A percentile compares a stretch with the other conserved stretches of the same genome.
Conservation (phyloP, 2,329 filamentous ascomycete genomes). For the Magnaporthiopsis rhizophila region DNA sequence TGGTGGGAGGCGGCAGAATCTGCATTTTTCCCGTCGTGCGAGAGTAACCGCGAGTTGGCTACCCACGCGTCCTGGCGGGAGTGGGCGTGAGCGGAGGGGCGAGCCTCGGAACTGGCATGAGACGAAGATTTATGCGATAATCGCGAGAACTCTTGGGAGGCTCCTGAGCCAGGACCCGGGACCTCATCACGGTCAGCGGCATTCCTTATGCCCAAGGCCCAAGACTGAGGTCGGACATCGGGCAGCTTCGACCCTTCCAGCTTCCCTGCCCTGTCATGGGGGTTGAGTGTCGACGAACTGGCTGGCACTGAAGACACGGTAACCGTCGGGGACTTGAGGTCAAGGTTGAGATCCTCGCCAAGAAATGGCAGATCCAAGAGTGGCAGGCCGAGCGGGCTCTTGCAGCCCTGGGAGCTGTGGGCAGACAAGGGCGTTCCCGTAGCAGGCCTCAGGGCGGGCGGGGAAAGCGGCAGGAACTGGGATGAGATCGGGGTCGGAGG, state of each 20-base stretch:
- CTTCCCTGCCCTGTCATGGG: slow-evolving; percentile 16
- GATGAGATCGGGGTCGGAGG: slow-evolving; percentile 12
- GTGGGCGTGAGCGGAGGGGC: not conserved
- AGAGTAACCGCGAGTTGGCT: slow-evolving; percentile 38
- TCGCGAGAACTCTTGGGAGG: not conserved
- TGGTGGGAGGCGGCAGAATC: not conserved
- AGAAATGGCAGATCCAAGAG: slow-evolving; percentile 46
- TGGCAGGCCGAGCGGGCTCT: slow-evolving; percentile 28
- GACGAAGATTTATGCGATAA: not conserved
- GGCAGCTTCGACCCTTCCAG: slow-evolving; percentile 30
- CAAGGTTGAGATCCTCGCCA: slow-evolving; percentile 38
- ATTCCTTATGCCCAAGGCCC: slow-evolving; percentile 41
- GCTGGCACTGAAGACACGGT: slow-evolving; percentile 11
- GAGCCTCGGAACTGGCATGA: not conserved
- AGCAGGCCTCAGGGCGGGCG: not conserved
- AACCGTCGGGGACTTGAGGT: slow-evolving; percentile 18
- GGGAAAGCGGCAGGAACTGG: not conserved
- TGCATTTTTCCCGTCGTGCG: slow-evolving; percentile 18
- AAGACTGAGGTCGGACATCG: slow-evolving; percentile 42
- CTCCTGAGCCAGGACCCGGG: not conserved
- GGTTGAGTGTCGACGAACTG: slow-evolving; percentile 8
- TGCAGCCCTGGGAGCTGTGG: slow-evolving; percentile 19
- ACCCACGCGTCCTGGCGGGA: slow-evolving; percentile 25
- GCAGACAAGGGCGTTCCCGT: slow-evolving; percentile 7
- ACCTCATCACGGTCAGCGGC: not conserved